These are phyloP conservation scores for Leucocoprinus birnbaumii DNA, from an alignment of 768 basidiomycete genomes.

Conservation along the genomic window DNA sequence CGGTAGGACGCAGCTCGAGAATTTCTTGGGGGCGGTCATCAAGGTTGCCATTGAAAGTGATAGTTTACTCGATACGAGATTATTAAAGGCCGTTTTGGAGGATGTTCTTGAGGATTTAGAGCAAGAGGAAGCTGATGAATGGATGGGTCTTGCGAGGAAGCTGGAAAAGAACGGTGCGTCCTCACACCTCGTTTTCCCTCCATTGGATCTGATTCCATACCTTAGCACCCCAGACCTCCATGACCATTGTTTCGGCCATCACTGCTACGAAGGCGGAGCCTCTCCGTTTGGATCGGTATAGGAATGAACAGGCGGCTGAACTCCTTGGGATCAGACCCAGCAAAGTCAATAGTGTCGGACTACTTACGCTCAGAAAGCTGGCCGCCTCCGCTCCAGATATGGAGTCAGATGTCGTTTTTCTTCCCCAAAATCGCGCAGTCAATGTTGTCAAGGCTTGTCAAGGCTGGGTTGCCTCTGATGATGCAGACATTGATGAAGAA, in stretches of 20 bases:
- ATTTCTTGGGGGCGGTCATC: conserved; percentile 32
- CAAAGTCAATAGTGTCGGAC: conserved; percentile 67
- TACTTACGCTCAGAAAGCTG: conserved; percentile 66
- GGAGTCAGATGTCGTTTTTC: conserved; percentile 79
- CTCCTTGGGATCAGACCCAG: conserved; percentile 62
- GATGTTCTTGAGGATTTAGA: conserved; percentile 57
- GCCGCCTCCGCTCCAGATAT: conserved; percentile 71
- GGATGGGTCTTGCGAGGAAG: conserved; percentile 69
- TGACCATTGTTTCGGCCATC: conserved; percentile 64
- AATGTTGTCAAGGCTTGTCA: conserved; percentile 85
- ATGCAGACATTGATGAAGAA: conserved; percentile 73
- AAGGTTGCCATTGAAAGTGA: conserved; percentile 35
- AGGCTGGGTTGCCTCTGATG: conserved; percentile 72
- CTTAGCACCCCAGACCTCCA: conserved; percentile 66
- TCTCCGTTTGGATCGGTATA: conserved; percentile 69
- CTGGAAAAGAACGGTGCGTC: conserved; percentile 59
- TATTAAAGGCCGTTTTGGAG: conserved; percentile 59
- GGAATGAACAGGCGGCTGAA: conserved; percentile 88
- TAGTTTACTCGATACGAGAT: conserved; percentile 50
- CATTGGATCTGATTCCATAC: neutral
- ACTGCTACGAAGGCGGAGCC: conserved; percentile 65
- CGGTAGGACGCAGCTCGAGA: conserved; percentile 49
- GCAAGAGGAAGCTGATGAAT: conserved; percentile 67
- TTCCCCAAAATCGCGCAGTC: conserved; percentile 81
- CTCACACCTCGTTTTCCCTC: neutral